A percentile compares a stretch with the other conserved stretches of the same genome.
Evolutionary conservation across 768 basidiomycete species (phyloP).

Genomic region (Leccinum barrowsii): DNA sequence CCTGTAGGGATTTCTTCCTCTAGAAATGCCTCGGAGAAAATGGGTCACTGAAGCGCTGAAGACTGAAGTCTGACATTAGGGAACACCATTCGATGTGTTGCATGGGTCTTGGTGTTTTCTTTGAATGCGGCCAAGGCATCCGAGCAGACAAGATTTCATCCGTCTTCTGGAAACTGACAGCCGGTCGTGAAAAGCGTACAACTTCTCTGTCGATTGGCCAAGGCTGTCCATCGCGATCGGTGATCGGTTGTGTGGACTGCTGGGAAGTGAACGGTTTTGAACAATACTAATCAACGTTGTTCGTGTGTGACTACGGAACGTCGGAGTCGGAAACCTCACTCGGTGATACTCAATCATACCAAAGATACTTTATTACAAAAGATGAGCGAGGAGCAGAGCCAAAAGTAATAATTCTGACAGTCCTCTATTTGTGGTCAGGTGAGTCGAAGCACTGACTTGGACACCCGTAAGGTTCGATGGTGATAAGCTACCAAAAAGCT

Average conservation of each 20-base stretch:
- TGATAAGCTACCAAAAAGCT: conserved; percentile 54
- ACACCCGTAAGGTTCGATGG: conserved; percentile 41
- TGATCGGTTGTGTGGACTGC: neutral
- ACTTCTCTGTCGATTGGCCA: neutral
- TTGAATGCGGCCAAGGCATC: neutral
- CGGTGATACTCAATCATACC: no score
- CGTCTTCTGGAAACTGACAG: neutral
- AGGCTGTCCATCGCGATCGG: neutral
- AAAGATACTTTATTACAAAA: neutral
- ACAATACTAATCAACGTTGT: neutral
- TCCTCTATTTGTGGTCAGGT: neutral
- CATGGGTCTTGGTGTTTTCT: neutral
- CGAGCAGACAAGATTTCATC: neutral
- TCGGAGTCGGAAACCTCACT: no score
- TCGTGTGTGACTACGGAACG: no score
- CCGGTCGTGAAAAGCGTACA: neutral
- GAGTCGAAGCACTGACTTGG: conserved; percentile 13
- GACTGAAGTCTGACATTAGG: neutral
- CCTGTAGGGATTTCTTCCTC: neutral
- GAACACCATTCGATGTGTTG: neutral
- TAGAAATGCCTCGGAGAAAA: neutral
- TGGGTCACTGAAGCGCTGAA: neutral
- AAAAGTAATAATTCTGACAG: neutral
- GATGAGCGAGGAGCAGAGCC: neutral
- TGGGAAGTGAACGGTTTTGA: neutral